Conservation (phyloP, 1,284 basidiomycete genomes). For the Cryptococcus wingfieldii region DNA sequence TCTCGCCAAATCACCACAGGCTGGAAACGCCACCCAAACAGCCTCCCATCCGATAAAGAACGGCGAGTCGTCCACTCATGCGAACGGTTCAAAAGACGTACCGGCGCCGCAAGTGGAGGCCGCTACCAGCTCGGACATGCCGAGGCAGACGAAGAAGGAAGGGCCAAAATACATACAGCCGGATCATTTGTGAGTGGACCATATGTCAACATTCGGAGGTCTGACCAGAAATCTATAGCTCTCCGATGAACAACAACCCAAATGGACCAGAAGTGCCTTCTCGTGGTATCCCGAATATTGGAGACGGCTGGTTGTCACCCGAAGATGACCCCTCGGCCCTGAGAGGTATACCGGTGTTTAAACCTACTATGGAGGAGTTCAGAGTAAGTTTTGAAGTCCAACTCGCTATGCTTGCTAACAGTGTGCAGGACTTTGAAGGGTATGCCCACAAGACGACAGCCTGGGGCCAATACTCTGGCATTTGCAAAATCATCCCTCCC, state of each 20-base stretch:
- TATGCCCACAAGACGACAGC: conserved; percentile 79
- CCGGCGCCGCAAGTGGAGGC: neutral
- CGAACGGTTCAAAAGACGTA: neutral
- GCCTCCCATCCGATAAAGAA: neutral
- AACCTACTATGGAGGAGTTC: conserved; percentile 82
- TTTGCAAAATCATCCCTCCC: conserved; percentile 90
- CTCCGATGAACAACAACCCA: conserved; percentile 23
- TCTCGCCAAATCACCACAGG: neutral
- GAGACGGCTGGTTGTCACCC: conserved; percentile 53
- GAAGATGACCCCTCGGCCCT: conserved; percentile 76
- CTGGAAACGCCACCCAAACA: neutral
- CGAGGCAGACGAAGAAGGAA: neutral
- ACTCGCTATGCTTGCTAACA: conserved; percentile 1
- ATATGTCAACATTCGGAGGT: neutral
- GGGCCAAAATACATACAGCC: conserved; percentile 17
- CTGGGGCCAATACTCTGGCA: conserved; percentile 83
- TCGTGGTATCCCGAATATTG: conserved; percentile 7
- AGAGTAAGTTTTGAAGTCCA: conserved; percentile 26
- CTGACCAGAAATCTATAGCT: conserved; percentile 13
- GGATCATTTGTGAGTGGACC: conserved; percentile 17
- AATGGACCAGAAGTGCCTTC: conserved; percentile 8
- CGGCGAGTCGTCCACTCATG: neutral
- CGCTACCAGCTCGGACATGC: neutral
- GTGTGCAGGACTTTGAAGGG: conserved; percentile 67
- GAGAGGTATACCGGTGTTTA: conserved; percentile 90